Evolutionary conservation across 179 eudicot species (phyloP), one percentile per base, ranked within the genome.

Genomic region (Camellia oleifera): DNA sequence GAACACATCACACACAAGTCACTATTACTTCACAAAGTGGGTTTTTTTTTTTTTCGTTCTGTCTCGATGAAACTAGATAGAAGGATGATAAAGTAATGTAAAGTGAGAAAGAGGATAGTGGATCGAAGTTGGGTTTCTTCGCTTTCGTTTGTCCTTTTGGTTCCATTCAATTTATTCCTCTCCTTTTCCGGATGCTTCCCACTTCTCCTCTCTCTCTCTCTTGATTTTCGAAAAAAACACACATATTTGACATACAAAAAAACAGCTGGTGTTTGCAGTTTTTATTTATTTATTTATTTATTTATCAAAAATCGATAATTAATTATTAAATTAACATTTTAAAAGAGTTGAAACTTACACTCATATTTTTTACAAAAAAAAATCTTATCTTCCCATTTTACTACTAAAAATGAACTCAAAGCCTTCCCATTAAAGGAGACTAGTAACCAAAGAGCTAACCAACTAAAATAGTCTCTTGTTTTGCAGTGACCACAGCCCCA

Each of bases 401-500:
- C 40, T 1, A 32, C 40, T 32, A 32, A 32, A 32, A 32, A 32
- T 32, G 40, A 32, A 1, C 40, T 32, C 40, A 32, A 32, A 32
- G 40, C 40, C 40, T 32, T 32, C 40, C 40, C 40, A 1, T 32
- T 32, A 32, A 32, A 32, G 1, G 40, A 32, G 40, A 32, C 40
- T 32, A 32, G 40, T 32, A 32, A 32, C 40, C 40, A 32, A 32
- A 32, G 40, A 32, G 40, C 1, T 32, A 32, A 32, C 40, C 40
- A 1, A 32, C 40, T 32, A 32, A 32, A 54, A 57, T 14, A 50
- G 71, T 32, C 40, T 32, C 79, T 82, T 76, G 9, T 64, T 72
- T 77, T 69, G 76, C 76, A 23, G 82, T 83, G 82, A 77, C 85
- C 87, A 82, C 85, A 82, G 73, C 50, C 57, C 80, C 86, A 85